Evolutionary conservation across 1,284 basidiomycete genomes (phyloP).

Genomic region (Trametes sp.): DNA sequence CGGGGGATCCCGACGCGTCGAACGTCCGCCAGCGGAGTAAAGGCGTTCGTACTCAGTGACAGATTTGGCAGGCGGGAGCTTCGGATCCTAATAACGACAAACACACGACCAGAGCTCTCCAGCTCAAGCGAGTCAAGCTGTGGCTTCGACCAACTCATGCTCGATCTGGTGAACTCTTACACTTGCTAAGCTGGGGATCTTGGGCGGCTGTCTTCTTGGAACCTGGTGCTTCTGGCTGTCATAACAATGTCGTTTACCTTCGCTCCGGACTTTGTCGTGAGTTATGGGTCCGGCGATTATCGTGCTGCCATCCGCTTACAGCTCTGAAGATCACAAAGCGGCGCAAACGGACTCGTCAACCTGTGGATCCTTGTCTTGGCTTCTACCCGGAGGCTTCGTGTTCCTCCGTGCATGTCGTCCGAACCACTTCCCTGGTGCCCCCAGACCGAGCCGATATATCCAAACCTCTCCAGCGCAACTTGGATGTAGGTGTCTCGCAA

Average conservation of each 20-base stretch:
- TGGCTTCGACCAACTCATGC: neutral
- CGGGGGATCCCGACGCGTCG: too few relatives aligned
- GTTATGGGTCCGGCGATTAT: neutral
- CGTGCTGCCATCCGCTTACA: neutral
- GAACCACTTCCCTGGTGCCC: neutral
- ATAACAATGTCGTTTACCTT: constrained; percentile 20
- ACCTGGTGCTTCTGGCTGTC: too few relatives aligned
- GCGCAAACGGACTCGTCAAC: constrained; percentile 25
- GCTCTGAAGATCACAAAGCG: constrained; percentile 29
- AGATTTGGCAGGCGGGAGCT: neutral
- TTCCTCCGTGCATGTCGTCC: neutral
- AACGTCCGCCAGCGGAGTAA: too few relatives aligned
- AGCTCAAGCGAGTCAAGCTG: neutral
- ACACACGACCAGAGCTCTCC: neutral
- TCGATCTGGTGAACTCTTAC: neutral
- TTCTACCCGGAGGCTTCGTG: constrained; percentile 16
- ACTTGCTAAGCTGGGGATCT: neutral
- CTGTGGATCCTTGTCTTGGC: constrained; percentile 32
- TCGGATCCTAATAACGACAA: constrained; percentile 9
- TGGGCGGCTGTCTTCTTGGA: too few relatives aligned
- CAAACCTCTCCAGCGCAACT: too few relatives aligned
- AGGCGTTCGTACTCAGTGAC: too few relatives aligned
- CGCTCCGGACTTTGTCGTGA: constrained; percentile 25
- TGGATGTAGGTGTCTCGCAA: neutral
- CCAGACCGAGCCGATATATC: too few relatives aligned